Conservation (phyloP, 768 basidiomycete species). For the Rickenella mellea region DNA sequence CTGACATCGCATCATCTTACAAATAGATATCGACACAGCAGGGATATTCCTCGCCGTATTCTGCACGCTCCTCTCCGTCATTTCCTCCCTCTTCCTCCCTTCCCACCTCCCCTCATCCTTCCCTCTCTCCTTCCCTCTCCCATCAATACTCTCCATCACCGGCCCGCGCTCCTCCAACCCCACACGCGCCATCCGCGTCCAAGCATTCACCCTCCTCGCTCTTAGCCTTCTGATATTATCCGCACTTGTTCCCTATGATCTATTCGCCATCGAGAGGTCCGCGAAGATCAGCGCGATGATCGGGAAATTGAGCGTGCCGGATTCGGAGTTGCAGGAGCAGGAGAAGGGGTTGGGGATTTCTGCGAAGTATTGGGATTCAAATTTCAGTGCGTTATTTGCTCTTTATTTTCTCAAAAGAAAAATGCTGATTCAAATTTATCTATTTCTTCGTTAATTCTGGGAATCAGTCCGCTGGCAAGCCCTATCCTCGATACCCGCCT, state of each 20-base stretch:
- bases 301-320: slow-evolving; percentile 25
- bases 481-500: slow-evolving; percentile 43
- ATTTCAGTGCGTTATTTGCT: slow-evolving; percentile 29
- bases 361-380: slow-evolving; percentile 32
- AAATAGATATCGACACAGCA: slow-evolving; percentile 29
- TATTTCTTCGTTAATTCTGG: slow-evolving; percentile 4
- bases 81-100: slow-evolving; percentile 19
- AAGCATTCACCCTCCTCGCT: too few relatives aligned
- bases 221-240: slow-evolving; percentile 48
- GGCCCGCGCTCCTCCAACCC: too few relatives aligned
- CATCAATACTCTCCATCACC: too few relatives aligned
- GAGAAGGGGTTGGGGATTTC: slow-evolving; percentile 29
- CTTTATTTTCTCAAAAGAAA: background rate
- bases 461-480: slow-evolving; percentile 39
- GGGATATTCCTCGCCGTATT: slow-evolving; percentile 28
- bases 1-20: too few relatives aligned
- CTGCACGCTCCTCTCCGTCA: slow-evolving; percentile 22
- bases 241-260: slow-evolving; percentile 35
- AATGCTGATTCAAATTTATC: background rate
- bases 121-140: too few relatives aligned
- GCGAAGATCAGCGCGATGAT: slow-evolving; percentile 36
- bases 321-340: slow-evolving; percentile 23
- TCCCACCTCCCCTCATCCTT: slow-evolving; percentile 16
- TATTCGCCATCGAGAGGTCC: slow-evolving; percentile 34
- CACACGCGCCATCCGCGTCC: too few relatives aligned